Base-by-base conservation (phyloP, 129 eudicot species). In the Helichrysum umbraculigerum region DNA sequence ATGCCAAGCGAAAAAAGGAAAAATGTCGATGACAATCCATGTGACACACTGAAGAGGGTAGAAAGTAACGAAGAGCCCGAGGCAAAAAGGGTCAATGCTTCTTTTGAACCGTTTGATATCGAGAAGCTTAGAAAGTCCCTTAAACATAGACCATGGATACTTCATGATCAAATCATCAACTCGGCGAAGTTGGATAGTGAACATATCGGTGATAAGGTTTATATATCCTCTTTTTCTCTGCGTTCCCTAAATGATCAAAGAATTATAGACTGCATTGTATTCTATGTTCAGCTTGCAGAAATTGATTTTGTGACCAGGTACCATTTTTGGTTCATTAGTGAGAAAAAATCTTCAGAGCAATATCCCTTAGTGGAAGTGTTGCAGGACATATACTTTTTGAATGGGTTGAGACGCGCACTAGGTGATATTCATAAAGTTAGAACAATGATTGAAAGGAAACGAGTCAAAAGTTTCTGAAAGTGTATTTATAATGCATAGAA, bases 1-100 rank as follows among this genome's bases (percentile, higher is more conserved):
- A 59, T 59, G 65, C 3, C 33, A 33, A 59, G 33, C 29, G 1
- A 59, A 59, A 59, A 59, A 59, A 59, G 65, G 29, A 59, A 59
- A 59, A 33, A 21, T 7, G 3, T 59, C 16, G 32, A 59, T 21
- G 65, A 59, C 15, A 17, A 25, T 29, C 11, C 32, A 59, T 59
- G 5, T 21, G 17, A 15, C 25, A 52, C 9, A 16, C 70, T 90
- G 33, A 85, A 81, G 81, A 87, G 81, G 85, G 57, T 68, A 34
- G 79, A 68, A 6, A 68, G 58, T 37, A 63, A 28, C 42, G 68
- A 60, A 28, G 79, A 70, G 60, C 66, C 68, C n/a, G 80, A 75
- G 52, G 34, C 77, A n/a, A 25, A 12, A 3, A 15, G 22, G 1
- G 74, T 25, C 28, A 25, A 25, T 25, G 28, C 30, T 21, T 59